Conservation (phyloP, 257 asterid species). For the Solanum habrochaites region DNA sequence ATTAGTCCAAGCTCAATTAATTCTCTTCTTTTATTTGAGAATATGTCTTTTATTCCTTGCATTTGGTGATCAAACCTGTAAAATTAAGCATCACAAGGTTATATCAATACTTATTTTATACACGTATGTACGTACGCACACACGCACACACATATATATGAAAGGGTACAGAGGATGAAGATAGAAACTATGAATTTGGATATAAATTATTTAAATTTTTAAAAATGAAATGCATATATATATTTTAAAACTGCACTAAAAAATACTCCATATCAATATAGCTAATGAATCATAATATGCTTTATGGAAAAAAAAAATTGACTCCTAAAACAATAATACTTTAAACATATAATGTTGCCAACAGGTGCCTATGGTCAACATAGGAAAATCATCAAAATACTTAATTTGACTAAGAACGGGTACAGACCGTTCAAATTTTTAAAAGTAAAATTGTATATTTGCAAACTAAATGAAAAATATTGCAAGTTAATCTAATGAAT, state of each 20-base stretch:
- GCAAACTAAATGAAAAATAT: not conserved
- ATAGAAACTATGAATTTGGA: not conserved
- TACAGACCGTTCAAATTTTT: not conserved
- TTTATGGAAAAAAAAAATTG: too few species aligned
- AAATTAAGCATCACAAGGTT: not conserved
- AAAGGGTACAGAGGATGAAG: too few species aligned
- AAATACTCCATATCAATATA: not conserved
- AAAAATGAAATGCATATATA: too few species aligned
- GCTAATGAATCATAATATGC: not conserved
- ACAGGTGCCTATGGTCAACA: not conserved
- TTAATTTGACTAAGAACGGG: not conserved
- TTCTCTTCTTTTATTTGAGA: not conserved
- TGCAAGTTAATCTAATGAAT: not conserved
- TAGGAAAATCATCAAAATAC: not conserved
- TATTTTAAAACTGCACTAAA: not conserved
- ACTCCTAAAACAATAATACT: not conserved
- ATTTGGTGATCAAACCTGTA: constrained; percentile 4
- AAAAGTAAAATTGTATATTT: not conserved
- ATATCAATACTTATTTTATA: not conserved
- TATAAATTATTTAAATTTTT: too few species aligned
- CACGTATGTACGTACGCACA: too few species aligned
- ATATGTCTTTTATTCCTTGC: not conserved
- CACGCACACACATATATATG: too few species aligned
- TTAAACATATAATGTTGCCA: not conserved
- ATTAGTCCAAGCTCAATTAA: not conserved